Evolutionary conservation across 228 moss, liverwort and hornwort species (phyloP), one percentile per base, ranked within the genome.

Genomic region (Sphagnum fallax): DNA sequence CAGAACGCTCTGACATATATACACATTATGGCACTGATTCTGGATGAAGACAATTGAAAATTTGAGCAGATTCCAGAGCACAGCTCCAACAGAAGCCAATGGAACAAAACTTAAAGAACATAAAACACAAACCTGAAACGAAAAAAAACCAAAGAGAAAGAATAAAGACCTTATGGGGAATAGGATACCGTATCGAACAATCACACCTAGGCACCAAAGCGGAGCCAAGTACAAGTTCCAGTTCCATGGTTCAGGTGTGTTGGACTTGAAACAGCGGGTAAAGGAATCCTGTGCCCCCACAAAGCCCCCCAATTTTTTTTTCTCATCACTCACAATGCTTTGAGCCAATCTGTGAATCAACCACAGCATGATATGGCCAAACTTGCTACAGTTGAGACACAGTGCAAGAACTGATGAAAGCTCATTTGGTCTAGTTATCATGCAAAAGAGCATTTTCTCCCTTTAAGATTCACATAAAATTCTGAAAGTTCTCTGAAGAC

Each of bases 211-310:
- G 55, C 86, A 74, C 96, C 96, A 96, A 16, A 96, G 88, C 6
- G 96, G 96, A 66, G 90, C 89, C 74, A 96, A 70, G 72, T 96
- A 96, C 4, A 91, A 69, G 67, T 96, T 96, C 96, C 96, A 96
- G 73, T 96, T 96, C 96, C 93, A 93, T 57, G 91, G 96, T 75
- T 96, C 93, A 11, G 89, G 91, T n/a, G 88, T 69, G 70, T 96
- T 96, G 49, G 90, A 89, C 78, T 96, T 96, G 69, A 96, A 96
- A 78, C 96, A 96, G 71, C 96, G 79, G 6, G 93, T 96, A 68
- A 96, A 96, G 6, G 96, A 92, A 70, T 96, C 96, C 92, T 96
- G 80, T 18, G 71, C 65, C 51, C 32, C 32, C 32, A 0, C 32
- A 32, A 32, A 32, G 32, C 2, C 32, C 32, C 32, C 32, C 32